Evolutionary conservation across 176 grass and related monocot species (phyloP).

Genomic region (Echinochloa phyllopogon): DNA sequence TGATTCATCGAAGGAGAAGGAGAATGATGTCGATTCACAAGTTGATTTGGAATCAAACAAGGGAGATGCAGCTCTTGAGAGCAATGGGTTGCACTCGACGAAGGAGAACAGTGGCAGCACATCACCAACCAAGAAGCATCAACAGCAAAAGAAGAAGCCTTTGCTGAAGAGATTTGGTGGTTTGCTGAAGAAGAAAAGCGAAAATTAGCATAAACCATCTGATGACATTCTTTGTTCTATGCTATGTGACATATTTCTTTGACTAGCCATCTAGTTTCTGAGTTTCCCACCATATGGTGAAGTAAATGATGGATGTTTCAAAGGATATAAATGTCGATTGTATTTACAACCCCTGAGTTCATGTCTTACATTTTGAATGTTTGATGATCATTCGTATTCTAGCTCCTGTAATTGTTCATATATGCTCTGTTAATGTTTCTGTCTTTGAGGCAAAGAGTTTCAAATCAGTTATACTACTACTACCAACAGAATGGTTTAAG

Average conservation of each 20-base stretch:
- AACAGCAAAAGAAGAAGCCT: constrained; percentile 86
- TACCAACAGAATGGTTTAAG: background rate
- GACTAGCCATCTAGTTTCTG: constrained; percentile 49
- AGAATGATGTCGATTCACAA: constrained; percentile 47
- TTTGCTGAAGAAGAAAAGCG: constrained; percentile 84
- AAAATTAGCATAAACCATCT: constrained; percentile 56
- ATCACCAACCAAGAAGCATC: constrained; percentile 58
- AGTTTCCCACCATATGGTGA: constrained; percentile 32
- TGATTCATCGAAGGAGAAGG: constrained; percentile 55
- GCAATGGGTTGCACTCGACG: constrained; percentile 39
- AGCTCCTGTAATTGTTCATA: constrained; percentile 45
- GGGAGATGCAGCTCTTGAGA: constrained; percentile 50
- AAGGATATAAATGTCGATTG: constrained; percentile 50
- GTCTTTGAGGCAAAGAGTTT: constrained; percentile 12
- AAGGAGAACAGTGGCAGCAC: constrained; percentile 39
- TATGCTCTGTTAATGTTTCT: constrained; percentile 27
- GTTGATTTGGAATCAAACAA: constrained; percentile 67
- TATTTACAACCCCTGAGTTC: constrained; percentile 41
- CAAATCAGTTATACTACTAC: background rate
- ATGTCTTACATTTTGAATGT: constrained; percentile 37
- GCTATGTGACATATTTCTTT: constrained; percentile 49
- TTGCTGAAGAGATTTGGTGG: constrained; percentile 80
- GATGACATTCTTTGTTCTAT: constrained; percentile 37
- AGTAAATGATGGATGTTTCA: constrained; percentile 44
- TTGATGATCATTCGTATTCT: constrained; percentile 33